Base-by-base conservation (phyloP, 129 eudicot genomes). In the Pseudognaphalium luteoalbum region DNA sequence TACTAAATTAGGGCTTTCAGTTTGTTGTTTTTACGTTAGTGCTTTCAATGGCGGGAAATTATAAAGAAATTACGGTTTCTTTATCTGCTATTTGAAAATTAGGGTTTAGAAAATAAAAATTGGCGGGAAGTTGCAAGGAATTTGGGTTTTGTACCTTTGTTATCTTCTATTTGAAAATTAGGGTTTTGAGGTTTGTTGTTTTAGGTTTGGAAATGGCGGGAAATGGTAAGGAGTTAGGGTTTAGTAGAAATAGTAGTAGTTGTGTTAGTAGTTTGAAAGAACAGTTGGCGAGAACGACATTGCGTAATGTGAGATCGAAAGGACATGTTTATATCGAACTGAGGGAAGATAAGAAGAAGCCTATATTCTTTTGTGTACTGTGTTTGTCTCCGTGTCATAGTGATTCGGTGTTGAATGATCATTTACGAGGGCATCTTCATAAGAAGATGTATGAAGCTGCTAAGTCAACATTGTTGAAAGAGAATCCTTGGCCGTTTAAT, bases 401-500 rank as follows among this genome's bases (percentile, higher is more conserved):
- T 58, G 99, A 94, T 37, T 71, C 90, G 2, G 79, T 86, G 72
- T 75, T 94, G 85, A 85, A 76, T 83, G 86, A 86, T 82, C 99
- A 94, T 81, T 72, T 94, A 72, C 83, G 83, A 14, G 99, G 99
- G 35, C 86, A 81, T 84, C 82, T 84, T 29, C 99, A 94, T 68
- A 82, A 71, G 37, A 79, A 83, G 80, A 87, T 88, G 78, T 81
- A 66, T 71, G 85, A 81, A 57, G 87, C 88, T 77, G 99, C 97
- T 15, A 85, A 89, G 77, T 85, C 88, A 47, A 89, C 99, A 8
- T 70, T 94, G 84, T 51, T 94, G 61, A 92, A 88, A 65, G 78
- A 86, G 7, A 94, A 91, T 63, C 99, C 99, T 1, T 94, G 91
- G 88, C 99, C 99, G 0, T 94, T 91, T 76, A 82, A 84, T 80